A percentile compares a stretch with the other conserved stretches of the same genome.
phyloP scores from a whole-genome alignment of 202 grass and related monocot genomes.

The Tripidium arundinaceum region DNA sequence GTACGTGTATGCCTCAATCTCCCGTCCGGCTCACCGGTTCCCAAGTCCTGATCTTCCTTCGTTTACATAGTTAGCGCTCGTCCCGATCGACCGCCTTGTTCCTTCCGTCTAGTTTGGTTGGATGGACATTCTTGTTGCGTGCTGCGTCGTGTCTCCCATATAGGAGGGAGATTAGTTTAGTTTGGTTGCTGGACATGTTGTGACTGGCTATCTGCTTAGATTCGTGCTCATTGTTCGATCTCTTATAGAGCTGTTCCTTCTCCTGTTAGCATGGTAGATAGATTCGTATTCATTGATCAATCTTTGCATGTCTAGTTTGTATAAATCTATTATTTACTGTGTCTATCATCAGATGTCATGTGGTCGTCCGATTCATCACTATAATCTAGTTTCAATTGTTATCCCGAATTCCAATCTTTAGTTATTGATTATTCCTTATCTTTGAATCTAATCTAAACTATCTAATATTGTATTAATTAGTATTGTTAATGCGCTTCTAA shows the following conservation, averaged over 20 bases:
- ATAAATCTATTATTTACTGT: not conserved
- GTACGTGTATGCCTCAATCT: not conserved
- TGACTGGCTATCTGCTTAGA: not conserved
- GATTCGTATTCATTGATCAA: too few species aligned
- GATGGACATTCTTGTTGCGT: too few species aligned
- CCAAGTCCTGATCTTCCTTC: not conserved
- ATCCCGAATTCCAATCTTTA: not conserved
- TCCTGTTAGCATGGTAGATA: not conserved
- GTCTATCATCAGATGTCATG: not conserved
- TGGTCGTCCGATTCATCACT: not conserved
- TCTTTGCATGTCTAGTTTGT: not conserved
- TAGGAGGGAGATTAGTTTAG: not conserved
- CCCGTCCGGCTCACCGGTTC: too few species aligned
- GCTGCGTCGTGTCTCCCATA: too few species aligned
- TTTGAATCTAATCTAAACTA: too few species aligned
- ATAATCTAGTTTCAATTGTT: too few species aligned
- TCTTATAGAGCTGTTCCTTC: too few species aligned
- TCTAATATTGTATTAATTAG: too few species aligned
- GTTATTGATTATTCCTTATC: not conserved
- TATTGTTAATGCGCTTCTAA: too few species aligned
- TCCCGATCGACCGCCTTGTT: too few species aligned
- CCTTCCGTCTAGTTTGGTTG: too few species aligned
- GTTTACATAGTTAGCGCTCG: too few species aligned
- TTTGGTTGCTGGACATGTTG: not conserved
- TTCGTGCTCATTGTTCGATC: not conserved